Conservation (phyloP, 2,329 filamentous ascomycete species). For the Pseudocercospora macadamiae region DNA sequence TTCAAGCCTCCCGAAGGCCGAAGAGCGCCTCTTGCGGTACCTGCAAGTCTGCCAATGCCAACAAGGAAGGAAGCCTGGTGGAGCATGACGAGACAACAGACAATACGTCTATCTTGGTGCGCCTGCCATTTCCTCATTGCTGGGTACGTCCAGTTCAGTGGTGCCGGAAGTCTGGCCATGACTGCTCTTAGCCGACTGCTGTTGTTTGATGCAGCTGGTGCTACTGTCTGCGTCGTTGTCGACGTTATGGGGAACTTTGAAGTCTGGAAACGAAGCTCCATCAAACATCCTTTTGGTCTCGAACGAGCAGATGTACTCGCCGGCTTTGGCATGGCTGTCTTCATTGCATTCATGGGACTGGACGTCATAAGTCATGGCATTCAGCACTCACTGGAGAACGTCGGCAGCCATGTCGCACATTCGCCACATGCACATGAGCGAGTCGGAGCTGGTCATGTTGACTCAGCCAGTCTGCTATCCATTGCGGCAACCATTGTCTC, state of each 20-base stretch:
- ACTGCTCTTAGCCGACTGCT: slow-evolving; percentile 91
- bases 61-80: slow-evolving; percentile 84
- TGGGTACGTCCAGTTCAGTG: slow-evolving; percentile 81
- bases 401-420: slow-evolving; percentile 73
- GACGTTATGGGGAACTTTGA: slow-evolving; percentile 97
- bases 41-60: slow-evolving; percentile 88
- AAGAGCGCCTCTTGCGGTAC: slow-evolving; percentile 82
- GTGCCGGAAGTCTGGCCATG: slow-evolving; percentile 83
- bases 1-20: slow-evolving; percentile 85
- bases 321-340: slow-evolving; percentile 93
- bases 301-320: slow-evolving; percentile 92
- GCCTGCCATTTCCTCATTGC: slow-evolving; percentile 84
- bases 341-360: slow-evolving; percentile 95
- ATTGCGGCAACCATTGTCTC: slow-evolving; percentile 83
- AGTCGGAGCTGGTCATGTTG: slow-evolving; percentile 74
- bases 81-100: slow-evolving; percentile 89
- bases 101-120: slow-evolving; percentile 82
- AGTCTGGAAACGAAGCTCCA: slow-evolving; percentile 90
- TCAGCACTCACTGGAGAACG: slow-evolving; percentile 83
- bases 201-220: slow-evolving; percentile 92
- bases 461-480: slow-evolving; percentile 78
- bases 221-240: slow-evolving; percentile 85
- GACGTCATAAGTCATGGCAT: slow-evolving; percentile 92
- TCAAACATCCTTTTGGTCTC: slow-evolving; percentile 87
- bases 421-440: slow-evolving; percentile 57